Evolutionary conservation across 2,329 filamentous ascomycete species (phyloP).

Genomic region (Neopestalotiopsis sp.): DNA sequence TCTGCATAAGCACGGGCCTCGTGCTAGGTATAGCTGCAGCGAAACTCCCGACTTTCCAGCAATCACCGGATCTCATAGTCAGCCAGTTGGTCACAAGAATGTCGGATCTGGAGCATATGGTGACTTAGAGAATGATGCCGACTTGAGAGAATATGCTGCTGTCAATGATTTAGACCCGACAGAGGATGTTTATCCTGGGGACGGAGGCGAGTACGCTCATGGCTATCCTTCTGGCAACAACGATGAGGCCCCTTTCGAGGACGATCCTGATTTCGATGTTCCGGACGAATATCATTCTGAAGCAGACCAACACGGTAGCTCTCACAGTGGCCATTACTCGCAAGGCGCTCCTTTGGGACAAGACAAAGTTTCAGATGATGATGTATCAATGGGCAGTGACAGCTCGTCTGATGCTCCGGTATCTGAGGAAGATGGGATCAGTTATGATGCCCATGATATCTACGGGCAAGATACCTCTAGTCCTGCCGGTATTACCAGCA

Average conservation of each 20-base stretch:
- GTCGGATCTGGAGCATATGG: neutral
- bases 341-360: neutral
- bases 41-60: neutral
- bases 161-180: neutral
- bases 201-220: neutral
- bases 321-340: neutral
- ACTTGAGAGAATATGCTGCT: neutral
- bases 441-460: neutral
- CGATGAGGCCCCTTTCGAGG: neutral
- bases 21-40: neutral
- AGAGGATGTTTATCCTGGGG: neutral
- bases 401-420: neutral
- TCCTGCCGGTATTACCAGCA: neutral
- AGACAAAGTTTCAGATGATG: neutral
- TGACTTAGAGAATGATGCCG: neutral
- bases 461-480: neutral
- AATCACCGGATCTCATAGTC: neutral
- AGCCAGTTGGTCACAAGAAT: neutral
- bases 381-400: neutral
- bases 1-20: neutral
- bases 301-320: neutral
- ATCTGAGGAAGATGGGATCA: neutral
- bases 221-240: neutral
- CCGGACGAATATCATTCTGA: neutral
- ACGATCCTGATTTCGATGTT: neutral